Base-by-base conservation (phyloP, 495 filamentous ascomycete species). In the Annulohypoxylon nitens region DNA sequence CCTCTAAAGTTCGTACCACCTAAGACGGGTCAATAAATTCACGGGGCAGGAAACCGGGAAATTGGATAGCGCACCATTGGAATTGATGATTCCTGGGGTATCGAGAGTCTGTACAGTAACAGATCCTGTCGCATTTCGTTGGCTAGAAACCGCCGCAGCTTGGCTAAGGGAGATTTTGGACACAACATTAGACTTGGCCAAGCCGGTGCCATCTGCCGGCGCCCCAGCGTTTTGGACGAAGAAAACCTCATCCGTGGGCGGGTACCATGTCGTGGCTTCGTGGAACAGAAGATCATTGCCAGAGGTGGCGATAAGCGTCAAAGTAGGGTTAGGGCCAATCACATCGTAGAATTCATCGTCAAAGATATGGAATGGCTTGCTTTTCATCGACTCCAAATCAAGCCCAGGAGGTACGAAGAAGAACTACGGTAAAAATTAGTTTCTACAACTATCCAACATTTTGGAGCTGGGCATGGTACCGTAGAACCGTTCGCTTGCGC, bases 141-240 rank as follows among this genome's bases (percentile, higher is more conserved):
- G 59, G 23, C 73, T 78, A 5, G 81, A 77, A n/a, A 85, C 80
- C 0, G 79, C 70, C 3, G 77, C 78, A 5, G 82, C 80, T 30
- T 84, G 73, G 5, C 67, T 64, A 2, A 88, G 79, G 9, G 82
- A 81, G 39, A 88, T 86, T 74, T 86, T 88, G 30, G 81, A 78
- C 23, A 88, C 81, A 39, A 85, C 78, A 18, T 83, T 81, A 0
- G 86, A 88, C 71, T 86, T 88, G 30, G 84, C 78, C 0, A 87
- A 73, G 1, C 86, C 86, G 11, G 86, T 87, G 20, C 84, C 81
- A 6, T 84, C 78, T 20, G 80, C 81, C 10, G 75, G 64, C 7
- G 78, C 76, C 0, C 86, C 86, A 2, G 86, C 86, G 61, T 83
- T 87, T 63, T 88, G 85, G 12, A 81, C 84, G 50, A 88, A 87